A percentile compares a stretch with the other conserved stretches of the same genome.
Conservation (phyloP, 2,329 filamentous ascomycete genomes). For the Alternaria sp. region DNA sequence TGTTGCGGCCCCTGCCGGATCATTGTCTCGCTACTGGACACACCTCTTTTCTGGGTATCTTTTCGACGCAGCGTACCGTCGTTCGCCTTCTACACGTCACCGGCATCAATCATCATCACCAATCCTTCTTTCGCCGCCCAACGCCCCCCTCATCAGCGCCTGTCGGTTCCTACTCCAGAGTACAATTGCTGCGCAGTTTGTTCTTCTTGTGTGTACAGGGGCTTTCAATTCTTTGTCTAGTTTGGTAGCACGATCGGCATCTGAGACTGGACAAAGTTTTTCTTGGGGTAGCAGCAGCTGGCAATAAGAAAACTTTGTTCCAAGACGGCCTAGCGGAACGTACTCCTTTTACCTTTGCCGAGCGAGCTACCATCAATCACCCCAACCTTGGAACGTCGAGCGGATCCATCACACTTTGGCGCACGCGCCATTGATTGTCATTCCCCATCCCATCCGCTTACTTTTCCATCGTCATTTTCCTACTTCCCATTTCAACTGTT, state of each 20-base stretch:
- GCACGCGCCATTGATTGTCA: constrained; percentile 26
- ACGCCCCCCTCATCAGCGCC: neutral
- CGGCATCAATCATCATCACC: constrained; percentile 16
- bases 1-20: constrained; percentile 23
- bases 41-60: constrained; percentile 21
- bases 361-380: constrained; percentile 22
- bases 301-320: constrained; percentile 36
- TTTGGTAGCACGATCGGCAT: constrained; percentile 28
- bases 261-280: constrained; percentile 36
- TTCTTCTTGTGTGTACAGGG: constrained; percentile 7
- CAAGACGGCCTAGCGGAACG: constrained; percentile 34
- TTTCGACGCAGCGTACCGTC: constrained; percentile 21
- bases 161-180: neutral
- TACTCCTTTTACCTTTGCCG: constrained; percentile 37
- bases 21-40: constrained; percentile 20
- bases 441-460: constrained; percentile 26
- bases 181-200: constrained; percentile 1
- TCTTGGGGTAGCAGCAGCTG: constrained; percentile 14
- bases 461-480: constrained; percentile 13
- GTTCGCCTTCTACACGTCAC: constrained; percentile 25
- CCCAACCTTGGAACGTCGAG: constrained; percentile 18
- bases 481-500: constrained; percentile 7
- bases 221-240: constrained; percentile 13
- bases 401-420: constrained; percentile 25
- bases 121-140: constrained; percentile 1